Percentiles rank a stretch among this genome's conserved stretches.
These are phyloP conservation scores for Arthrobotrys conoides DNA, from an alignment of 2,329 filamentous ascomycete species.

Conservation along the genomic window DNA sequence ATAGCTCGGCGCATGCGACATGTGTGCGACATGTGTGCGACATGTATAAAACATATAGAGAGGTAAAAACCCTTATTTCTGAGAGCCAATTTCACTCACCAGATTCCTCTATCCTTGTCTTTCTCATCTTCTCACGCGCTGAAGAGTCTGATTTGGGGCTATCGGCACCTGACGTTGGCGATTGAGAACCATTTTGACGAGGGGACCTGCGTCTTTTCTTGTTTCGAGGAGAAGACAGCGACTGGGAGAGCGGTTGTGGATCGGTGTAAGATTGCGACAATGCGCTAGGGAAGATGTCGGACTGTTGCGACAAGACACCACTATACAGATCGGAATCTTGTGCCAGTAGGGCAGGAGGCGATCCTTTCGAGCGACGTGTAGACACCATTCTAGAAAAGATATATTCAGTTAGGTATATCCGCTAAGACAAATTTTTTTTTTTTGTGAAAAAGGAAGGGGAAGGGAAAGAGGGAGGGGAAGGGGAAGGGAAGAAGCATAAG, in stretches of 20 bases:
- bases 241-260: constrained; percentile 28
- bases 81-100: constrained; percentile 22
- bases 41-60: not conserved
- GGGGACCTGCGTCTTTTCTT: constrained; percentile 32
- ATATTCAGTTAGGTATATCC: not conserved
- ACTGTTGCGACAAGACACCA: constrained; percentile 25
- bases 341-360: constrained; percentile 32
- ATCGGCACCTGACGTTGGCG: constrained; percentile 36
- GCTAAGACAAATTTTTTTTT: not conserved
- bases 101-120: constrained; percentile 56
- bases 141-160: constrained; percentile 60
- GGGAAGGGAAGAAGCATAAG: too few relatives aligned
- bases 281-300: constrained; percentile 11
- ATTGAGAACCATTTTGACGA: constrained; percentile 36
- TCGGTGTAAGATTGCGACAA: constrained; percentile 32
- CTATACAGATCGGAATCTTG: constrained; percentile 40
- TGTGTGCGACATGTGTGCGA: not conserved
- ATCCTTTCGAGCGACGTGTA: constrained; percentile 48
- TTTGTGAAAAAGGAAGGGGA: not conserved
- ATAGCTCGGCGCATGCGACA: not conserved
- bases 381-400: constrained; percentile 45
- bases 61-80: not conserved
- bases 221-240: constrained; percentile 25
- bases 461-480: too few relatives aligned
- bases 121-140: constrained; percentile 55